Evolutionary conservation across 768 basidiomycete species (phyloP).

Genomic region (Leccinum sublutescens): DNA sequence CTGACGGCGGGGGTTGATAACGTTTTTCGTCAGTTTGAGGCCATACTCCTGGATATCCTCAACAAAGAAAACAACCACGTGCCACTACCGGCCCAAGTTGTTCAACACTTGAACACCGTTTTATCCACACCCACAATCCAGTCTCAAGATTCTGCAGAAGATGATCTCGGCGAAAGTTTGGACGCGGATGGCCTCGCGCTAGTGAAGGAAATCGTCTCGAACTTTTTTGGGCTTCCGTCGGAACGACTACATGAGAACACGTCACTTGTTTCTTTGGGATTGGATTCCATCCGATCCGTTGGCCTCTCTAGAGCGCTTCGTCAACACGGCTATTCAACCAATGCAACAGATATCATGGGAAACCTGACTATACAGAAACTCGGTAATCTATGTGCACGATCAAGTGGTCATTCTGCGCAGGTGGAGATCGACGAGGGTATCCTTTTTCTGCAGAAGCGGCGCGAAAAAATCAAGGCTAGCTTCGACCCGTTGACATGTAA

Average conservation of each 20-base stretch:
- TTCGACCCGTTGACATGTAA: slow-evolving; percentile 16
- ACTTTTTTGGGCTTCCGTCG: slow-evolving; percentile 14
- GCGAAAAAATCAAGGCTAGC: slow-evolving; percentile 19
- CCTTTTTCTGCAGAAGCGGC: slow-evolving; percentile 6
- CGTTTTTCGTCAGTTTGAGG: slow-evolving; percentile 27
- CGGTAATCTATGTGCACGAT: slow-evolving; percentile 14
- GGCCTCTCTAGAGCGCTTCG: slow-evolving; percentile 39
- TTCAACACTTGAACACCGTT: not conserved
- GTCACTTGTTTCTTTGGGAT: slow-evolving; percentile 45
- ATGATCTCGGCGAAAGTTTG: not conserved
- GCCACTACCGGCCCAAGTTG: not conserved
- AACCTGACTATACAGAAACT: slow-evolving; percentile 19
- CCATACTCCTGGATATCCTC: slow-evolving; percentile 19
- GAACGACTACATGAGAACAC: slow-evolving; percentile 16
- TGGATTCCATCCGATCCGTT: slow-evolving; percentile 49
- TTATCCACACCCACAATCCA: not conserved
- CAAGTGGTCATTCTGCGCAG: not conserved
- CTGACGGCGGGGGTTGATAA: slow-evolving; percentile 15
- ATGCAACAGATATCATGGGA: slow-evolving; percentile 40
- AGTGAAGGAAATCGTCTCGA: slow-evolving; percentile 18
- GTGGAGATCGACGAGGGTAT: slow-evolving; percentile 12
- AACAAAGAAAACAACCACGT: slow-evolving; percentile 5
- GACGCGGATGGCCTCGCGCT: slow-evolving; percentile 3
- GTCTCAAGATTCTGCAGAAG: not conserved
- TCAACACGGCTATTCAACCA: slow-evolving; percentile 32